phyloP scores from a whole-genome alignment of 108 stramenopile species.

The Skeletonema menzelii region DNA sequence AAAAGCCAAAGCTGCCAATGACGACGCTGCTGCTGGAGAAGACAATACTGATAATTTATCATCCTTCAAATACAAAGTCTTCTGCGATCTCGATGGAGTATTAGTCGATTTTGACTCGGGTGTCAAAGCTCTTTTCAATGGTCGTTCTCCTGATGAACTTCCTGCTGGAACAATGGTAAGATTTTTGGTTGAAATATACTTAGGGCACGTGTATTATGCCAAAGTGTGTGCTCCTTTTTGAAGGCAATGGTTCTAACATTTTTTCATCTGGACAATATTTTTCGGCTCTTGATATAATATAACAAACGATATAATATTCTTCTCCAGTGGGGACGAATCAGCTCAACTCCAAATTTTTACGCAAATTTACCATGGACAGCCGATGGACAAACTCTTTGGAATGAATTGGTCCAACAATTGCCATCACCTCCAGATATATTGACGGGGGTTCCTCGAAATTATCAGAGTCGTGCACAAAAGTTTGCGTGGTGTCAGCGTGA shows the following conservation, averaged over 20 bases:
- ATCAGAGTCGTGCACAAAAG: conserved; percentile 54
- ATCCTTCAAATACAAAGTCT: conserved; percentile 52
- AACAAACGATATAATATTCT: no score
- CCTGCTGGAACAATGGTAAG: conserved; percentile 3
- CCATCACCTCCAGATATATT: conserved; percentile 54
- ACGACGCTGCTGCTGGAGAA: neutral
- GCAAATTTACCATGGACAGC: conserved; percentile 65
- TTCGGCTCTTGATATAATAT: no score
- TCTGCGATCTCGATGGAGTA: conserved; percentile 84
- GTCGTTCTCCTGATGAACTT: conserved; percentile 33
- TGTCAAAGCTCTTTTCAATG: conserved; percentile 48
- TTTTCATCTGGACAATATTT: no score
- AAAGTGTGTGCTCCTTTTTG: no score
- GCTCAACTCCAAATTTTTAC: conserved; percentile 46
- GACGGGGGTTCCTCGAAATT: conserved; percentile 60
- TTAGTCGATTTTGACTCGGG: conserved; percentile 79
- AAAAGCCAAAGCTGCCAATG: neutral
- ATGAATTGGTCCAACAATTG: conserved; percentile 36
- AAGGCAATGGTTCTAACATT: no score
- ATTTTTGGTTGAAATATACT: no score
- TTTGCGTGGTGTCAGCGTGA: conserved; percentile 73
- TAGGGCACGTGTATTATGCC: no score
- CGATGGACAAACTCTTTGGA: conserved; percentile 72
- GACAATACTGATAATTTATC: neutral
- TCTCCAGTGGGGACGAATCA: conserved; percentile 62